Evolutionary conservation across 1,284 basidiomycete genomes (phyloP).

Genomic region (Cutaneotrichosporon cavernicola): DNA sequence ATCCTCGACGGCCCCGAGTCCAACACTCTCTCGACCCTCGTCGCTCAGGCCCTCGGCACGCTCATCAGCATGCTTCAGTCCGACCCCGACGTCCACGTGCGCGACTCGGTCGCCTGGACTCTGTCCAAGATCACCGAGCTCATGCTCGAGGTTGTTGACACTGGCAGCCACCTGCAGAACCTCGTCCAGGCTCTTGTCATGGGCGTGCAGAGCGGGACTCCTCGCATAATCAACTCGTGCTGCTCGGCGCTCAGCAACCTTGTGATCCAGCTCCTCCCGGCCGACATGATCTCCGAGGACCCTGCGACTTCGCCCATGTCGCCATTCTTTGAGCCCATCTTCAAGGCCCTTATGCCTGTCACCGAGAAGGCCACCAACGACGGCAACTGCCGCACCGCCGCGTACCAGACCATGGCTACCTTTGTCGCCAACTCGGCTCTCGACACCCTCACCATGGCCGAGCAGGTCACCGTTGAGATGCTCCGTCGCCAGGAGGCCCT

Average conservation of each 20-base stretch:
- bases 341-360: conserved; percentile 74
- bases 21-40: conserved; percentile 72
- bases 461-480: conserved; percentile 77
- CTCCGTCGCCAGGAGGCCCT: conserved; percentile 87
- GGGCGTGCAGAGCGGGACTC: conserved; percentile 71
- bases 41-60: conserved; percentile 89
- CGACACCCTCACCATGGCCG: conserved; percentile 78
- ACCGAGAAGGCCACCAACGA: conserved; percentile 84
- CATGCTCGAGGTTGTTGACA: conserved; percentile 81
- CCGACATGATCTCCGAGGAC: conserved; percentile 56
- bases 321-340: conserved; percentile 83
- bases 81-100: conserved; percentile 81
- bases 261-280: conserved; percentile 71
- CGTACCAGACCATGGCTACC: conserved; percentile 91
- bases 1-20: conserved; percentile 96
- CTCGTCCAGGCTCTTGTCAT: conserved; percentile 79
- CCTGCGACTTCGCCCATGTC: conserved; percentile 66
- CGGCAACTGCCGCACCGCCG: conserved; percentile 87
- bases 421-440: conserved; percentile 76
- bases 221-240: conserved; percentile 85
- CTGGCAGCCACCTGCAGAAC: conserved; percentile 81
- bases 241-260: conserved; percentile 97
- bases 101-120: conserved; percentile 98
- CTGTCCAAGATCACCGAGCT: conserved; percentile 92
- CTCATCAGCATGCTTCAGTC: conserved; percentile 89